Evolutionary conservation across 495 filamentous ascomycete genomes (phyloP).

Genomic region (Tricharina praecox): DNA sequence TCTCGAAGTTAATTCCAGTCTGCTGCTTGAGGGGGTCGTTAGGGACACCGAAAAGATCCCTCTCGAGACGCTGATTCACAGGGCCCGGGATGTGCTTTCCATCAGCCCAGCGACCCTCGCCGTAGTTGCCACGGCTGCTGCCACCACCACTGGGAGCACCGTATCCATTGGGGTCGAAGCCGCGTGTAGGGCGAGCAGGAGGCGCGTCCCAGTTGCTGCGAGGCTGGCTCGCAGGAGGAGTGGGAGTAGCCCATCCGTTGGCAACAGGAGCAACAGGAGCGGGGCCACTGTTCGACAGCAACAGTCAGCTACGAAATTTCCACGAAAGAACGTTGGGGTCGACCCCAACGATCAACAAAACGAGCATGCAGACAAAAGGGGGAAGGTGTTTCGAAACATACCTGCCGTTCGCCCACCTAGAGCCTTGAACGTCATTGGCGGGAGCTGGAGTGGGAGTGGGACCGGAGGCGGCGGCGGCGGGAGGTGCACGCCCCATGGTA

Average conservation of each 20-base stretch:
- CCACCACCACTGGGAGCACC: slow-evolving; percentile 17
- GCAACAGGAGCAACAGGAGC: slow-evolving; percentile 34
- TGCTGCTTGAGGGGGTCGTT: slow-evolving; percentile 90
- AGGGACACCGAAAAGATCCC: slow-evolving; percentile 83
- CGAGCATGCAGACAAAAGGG: slow-evolving; percentile 1
- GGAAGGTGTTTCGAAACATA: slow-evolving; percentile 27
- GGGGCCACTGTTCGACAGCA: no score
- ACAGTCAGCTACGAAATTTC: no score
- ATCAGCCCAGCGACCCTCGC: slow-evolving; percentile 89
- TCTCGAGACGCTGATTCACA: slow-evolving; percentile 72
- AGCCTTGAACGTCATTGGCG: slow-evolving; percentile 22
- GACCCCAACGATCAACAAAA: no score
- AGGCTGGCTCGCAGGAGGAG: slow-evolving; percentile 32
- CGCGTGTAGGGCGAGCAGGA: slow-evolving; percentile 18
- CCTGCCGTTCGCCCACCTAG: slow-evolving; percentile 28
- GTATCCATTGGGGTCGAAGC: slow-evolving; percentile 20
- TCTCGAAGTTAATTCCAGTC: slow-evolving; percentile 98
- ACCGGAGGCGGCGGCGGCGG: slow-evolving; percentile 28
- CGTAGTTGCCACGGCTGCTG: slow-evolving; percentile 27
- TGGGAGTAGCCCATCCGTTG: slow-evolving; percentile 51
- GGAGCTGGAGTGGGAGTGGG: slow-evolving; percentile 27
- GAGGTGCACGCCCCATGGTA: slow-evolving; percentile 20
- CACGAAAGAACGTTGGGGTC: no score
- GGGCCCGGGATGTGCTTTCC: slow-evolving; percentile 90
- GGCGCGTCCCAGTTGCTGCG: slow-evolving; percentile 23